These are phyloP conservation scores for Suillus tomentosus DNA, from an alignment of 768 basidiomycete genomes.

Conservation along the genomic window DNA sequence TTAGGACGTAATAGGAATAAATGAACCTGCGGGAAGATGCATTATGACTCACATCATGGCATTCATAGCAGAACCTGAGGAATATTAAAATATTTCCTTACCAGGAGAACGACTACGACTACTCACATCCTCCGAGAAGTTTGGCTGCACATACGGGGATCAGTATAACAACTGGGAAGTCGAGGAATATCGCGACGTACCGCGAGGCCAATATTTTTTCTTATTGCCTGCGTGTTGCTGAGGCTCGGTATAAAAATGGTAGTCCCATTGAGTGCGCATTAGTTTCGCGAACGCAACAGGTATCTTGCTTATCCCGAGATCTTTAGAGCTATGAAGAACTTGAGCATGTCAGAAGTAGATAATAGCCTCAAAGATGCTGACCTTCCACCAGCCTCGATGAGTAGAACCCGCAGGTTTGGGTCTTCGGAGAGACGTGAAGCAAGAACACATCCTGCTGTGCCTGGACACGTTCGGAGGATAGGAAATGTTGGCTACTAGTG, in stretches of 20 bases:
- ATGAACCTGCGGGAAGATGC: not conserved
- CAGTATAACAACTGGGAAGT: not conserved
- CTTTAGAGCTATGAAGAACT: conserved; percentile 42
- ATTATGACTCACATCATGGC: conserved; percentile 44
- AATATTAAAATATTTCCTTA: not conserved
- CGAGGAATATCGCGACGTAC: conserved; percentile 33
- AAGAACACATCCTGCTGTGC: conserved; percentile 47
- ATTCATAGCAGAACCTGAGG: conserved; percentile 62
- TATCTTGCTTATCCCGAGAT: conserved; percentile 41
- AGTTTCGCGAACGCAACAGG: conserved; percentile 47
- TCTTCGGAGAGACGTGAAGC: conserved; percentile 47
- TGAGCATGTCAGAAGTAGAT: not conserved
- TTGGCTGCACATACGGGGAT: conserved; percentile 42
- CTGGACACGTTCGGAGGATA: conserved; percentile 17
- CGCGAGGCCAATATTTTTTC: conserved; percentile 65
- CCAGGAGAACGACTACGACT: conserved; percentile 11
- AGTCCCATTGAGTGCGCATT: conserved; percentile 50
- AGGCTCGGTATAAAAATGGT: conserved; percentile 56
- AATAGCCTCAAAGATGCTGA: conserved; percentile 20
- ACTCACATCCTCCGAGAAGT: conserved; percentile 72
- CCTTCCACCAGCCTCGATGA: conserved; percentile 50
- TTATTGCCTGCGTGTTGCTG: conserved; percentile 51
- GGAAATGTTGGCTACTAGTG: not conserved
- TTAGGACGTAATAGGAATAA: conserved; percentile 16
- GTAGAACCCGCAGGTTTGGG: conserved; percentile 36